Base-by-base conservation (phyloP, 108 stramenopile species). In the Skeletonema marinoi region DNA sequence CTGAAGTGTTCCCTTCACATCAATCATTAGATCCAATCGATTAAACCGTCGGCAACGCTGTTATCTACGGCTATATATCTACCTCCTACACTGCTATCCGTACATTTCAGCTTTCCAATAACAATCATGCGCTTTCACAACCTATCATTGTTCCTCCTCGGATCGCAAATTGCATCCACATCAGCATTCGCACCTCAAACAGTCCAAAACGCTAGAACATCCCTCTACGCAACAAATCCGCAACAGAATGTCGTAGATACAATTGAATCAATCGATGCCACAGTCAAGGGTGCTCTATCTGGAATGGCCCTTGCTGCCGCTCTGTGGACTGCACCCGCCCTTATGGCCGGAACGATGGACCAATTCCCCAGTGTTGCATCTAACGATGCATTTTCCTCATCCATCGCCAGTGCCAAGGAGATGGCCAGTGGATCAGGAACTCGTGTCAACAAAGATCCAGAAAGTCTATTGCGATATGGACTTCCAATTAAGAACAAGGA, bases 371-470 rank as follows among this genome's bases (percentile, higher is more conserved):
- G 21, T 51, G 51, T 46, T 50, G 64, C 10, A 19, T 38, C 32
- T 6, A 65, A 62, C 25, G 21, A 30, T 63, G 38, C 70, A 36
- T 58, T 82, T 63, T 39, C 78, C 25, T 46, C 82, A 11, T 68
- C 75, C 12, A 64, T 84, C 32, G 92, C 90, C 17, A 78, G 63
- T 42, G 95, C 95, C 78, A 91, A 89, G 75, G 93, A 96, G 77
- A 94, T 85, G 93, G 95, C 95, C 8, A 90, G 89, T 65, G 95
- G 87, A 50, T 76, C 85, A 56, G 97, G 97, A 31, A 87, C 81
- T 35, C 91, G 95, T 42, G 97, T 98, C 63, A 98, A 98, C 71
- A 96, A 96, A 77, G 97, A 98, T 82, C 77, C 97, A 17, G 95
- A 96, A 68, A 92, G 90, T 44, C 78, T 98, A 48, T 74, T 98